These are phyloP conservation scores for Calocera cornea DNA, from an alignment of 768 basidiomycete species.

Conservation along the genomic window DNA sequence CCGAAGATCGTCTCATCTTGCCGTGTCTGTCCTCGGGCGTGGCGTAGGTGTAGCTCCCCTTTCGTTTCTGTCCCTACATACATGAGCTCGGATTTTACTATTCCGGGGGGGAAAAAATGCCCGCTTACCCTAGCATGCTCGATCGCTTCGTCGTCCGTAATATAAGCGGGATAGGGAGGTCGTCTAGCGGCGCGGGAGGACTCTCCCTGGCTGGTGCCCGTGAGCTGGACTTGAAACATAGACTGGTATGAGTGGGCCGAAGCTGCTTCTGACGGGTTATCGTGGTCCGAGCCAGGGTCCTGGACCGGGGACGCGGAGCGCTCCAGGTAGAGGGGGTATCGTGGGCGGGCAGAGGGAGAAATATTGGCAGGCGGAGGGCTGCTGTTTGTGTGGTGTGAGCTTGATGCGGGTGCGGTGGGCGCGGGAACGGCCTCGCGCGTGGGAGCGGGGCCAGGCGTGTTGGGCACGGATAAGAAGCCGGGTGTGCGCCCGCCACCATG, in stretches of 20 bases:
- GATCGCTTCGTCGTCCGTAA: neutral
- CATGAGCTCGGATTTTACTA: neutral
- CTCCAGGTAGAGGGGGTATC: conserved; percentile 14
- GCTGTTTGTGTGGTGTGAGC: neutral
- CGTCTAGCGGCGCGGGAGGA: neutral
- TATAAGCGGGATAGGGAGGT: neutral
- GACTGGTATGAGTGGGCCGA: neutral
- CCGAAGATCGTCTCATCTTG: neutral
- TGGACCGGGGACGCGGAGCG: neutral
- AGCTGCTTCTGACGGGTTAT: neutral
- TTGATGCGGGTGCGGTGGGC: neutral
- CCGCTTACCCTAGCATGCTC: conserved; percentile 1
- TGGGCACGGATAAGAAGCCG: neutral
- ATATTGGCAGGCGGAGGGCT: neutral
- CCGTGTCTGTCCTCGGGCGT: neutral
- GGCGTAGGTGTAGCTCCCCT: neutral
- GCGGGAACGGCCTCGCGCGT: neutral
- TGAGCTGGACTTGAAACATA: conserved; percentile 3
- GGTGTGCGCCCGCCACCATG: neutral
- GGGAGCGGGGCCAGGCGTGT: neutral
- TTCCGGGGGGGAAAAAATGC: neutral
- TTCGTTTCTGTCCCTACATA: neutral
- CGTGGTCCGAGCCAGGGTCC: conserved; percentile 2
- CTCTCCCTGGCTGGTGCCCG: neutral
- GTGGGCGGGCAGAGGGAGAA: conserved; percentile 9